Evolutionary conservation across 257 asterid species (phyloP).

Genomic region (Salvia rosmarinus): DNA sequence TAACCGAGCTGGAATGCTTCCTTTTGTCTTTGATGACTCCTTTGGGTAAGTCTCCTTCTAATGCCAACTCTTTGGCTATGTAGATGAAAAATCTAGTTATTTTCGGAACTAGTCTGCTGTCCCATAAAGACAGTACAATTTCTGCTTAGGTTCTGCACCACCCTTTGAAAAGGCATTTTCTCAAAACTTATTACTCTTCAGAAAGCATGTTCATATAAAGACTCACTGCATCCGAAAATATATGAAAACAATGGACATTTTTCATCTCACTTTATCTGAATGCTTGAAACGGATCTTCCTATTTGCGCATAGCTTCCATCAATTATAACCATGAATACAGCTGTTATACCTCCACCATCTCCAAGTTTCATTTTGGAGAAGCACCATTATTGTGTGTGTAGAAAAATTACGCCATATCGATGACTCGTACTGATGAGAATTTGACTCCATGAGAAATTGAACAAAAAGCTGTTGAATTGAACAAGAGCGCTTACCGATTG

Average conservation of each 20-base stretch:
- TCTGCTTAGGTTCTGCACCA: constrained; percentile 4
- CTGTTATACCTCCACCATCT: not conserved
- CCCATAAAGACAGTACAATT: not conserved
- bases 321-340: not conserved
- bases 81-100: constrained; percentile 5
- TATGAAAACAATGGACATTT: not conserved
- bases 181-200: not conserved
- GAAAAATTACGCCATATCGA: no score
- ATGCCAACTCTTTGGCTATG: constrained; percentile 7
- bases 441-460: not conserved
- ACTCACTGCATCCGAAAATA: constrained; percentile 5
- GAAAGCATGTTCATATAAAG: not conserved
- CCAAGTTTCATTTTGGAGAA: not conserved
- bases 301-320: constrained; percentile 17
- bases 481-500: not conserved
- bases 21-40: constrained; percentile 95
- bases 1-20: constrained; percentile 96
- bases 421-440: not conserved
- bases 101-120: constrained; percentile 19
- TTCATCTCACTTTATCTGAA: constrained; percentile 15
- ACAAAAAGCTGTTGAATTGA: not conserved
- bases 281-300: not conserved
- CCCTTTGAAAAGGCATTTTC: not conserved
- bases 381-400: no score
- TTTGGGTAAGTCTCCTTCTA: constrained; percentile 70